phyloP scores from a whole-genome alignment of 202 grass and related monocot genomes.

The Tripidium arundinaceum region DNA sequence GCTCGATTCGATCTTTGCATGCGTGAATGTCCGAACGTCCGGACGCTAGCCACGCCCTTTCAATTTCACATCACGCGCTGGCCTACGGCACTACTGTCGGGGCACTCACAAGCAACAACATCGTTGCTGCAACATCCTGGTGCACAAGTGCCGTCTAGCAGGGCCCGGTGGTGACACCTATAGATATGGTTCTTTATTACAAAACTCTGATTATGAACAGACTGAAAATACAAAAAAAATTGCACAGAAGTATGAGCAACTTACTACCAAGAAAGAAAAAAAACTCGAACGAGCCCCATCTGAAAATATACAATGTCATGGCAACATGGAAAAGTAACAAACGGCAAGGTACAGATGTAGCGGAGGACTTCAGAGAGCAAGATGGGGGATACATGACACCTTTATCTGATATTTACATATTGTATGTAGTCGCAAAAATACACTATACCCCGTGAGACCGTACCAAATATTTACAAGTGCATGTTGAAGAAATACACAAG shows the following conservation, averaged over 20 bases:
- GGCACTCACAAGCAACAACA: no score
- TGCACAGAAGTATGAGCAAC: neutral
- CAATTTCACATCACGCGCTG: no score
- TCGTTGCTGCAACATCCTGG: no score
- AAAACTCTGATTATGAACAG: neutral
- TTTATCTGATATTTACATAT: neutral
- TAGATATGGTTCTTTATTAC: no score
- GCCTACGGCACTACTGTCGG: no score
- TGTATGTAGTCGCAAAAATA: neutral
- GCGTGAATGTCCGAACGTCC: no score
- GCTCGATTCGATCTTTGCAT: no score
- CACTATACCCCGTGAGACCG: neutral
- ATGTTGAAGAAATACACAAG: neutral
- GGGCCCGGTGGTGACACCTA: no score
- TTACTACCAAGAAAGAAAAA: neutral
- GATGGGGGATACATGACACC: neutral
- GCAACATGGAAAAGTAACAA: neutral
- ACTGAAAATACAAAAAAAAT: neutral
- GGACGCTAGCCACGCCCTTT: no score
- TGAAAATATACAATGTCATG: neutral
- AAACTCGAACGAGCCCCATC: neutral
- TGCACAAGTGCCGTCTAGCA: no score
- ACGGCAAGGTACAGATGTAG: neutral
- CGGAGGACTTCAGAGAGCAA: neutral
- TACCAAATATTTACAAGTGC: constrained; percentile 23